phyloP scores from a whole-genome alignment of 2,329 filamentous ascomycete species.

The Microascus cirrosus region DNA sequence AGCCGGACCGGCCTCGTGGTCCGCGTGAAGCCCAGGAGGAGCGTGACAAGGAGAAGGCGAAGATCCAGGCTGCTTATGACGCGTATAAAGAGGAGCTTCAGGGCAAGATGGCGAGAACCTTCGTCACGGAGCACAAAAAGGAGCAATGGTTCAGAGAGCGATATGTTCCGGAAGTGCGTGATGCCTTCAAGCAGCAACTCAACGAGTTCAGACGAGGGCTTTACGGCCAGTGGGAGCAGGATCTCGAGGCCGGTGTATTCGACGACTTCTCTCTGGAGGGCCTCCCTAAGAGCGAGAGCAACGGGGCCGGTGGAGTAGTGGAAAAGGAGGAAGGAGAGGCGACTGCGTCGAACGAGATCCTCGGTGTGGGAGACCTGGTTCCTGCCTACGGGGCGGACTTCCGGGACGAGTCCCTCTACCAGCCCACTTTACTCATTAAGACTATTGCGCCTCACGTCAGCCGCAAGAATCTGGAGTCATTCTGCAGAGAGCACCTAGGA shows the following conservation, averaged over 20 bases:
- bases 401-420: slow-evolving; percentile 75
- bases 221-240: slow-evolving; percentile 81
- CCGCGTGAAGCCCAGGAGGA: slow-evolving; percentile 60
- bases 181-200: slow-evolving; percentile 62
- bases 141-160: slow-evolving; percentile 98
- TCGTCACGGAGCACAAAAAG: slow-evolving; percentile 83
- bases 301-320: slow-evolving; percentile 70
- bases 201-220: slow-evolving; percentile 68
- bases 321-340: slow-evolving; percentile 96
- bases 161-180: slow-evolving; percentile 75
- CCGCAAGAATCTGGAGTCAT: slow-evolving; percentile 82
- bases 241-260: slow-evolving; percentile 74
- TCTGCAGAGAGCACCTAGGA: slow-evolving; percentile 88
- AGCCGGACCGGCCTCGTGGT: slow-evolving; percentile 51
- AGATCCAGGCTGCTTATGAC: slow-evolving; percentile 62
- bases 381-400: slow-evolving; percentile 76
- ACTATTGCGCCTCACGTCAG: slow-evolving; percentile 95
- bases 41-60: slow-evolving; percentile 66
- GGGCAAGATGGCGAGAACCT: slow-evolving; percentile 72
- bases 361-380: slow-evolving; percentile 84
- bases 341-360: slow-evolving; percentile 79
- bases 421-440: slow-evolving; percentile 93
- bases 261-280: slow-evolving; percentile 93
- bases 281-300: slow-evolving; percentile 85
- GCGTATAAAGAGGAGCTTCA: slow-evolving; percentile 58